These are phyloP conservation scores for Amanita jacksonii DNA, from an alignment of 768 basidiomycete species.

Conservation along the genomic window DNA sequence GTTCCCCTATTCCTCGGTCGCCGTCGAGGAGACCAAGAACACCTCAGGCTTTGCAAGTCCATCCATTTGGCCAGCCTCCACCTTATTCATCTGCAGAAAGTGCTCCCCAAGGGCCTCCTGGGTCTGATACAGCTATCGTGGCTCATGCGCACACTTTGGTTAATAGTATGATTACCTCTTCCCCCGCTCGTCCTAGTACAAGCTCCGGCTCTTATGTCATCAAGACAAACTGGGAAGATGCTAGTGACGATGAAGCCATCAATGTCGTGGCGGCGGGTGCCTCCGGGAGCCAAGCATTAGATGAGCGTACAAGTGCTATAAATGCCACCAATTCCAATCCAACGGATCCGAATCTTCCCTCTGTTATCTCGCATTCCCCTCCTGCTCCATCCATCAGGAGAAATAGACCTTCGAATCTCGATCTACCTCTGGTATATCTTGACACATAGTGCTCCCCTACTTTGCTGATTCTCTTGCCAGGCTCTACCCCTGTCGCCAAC, in stretches of 20 bases:
- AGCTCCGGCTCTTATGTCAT: conserved; percentile 30
- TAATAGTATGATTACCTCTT: conserved; percentile 41
- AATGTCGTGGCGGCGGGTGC: conserved; percentile 73
- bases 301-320: conserved; percentile 70
- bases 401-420: conserved; percentile 59
- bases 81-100: conserved; percentile 36
- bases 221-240: conserved; percentile 67
- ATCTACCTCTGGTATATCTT: conserved; percentile 38
- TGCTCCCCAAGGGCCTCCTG: not conserved
- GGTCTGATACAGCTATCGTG: conserved; percentile 24
- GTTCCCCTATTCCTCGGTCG: conserved; percentile 12
- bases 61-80: conserved; percentile 52
- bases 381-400: conserved; percentile 29
- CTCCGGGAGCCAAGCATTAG: conserved; percentile 72
- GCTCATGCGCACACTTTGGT: conserved; percentile 46
- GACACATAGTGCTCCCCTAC: conserved; percentile 35
- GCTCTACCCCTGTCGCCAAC: conserved; percentile 44
- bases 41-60: conserved; percentile 18
- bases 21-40: conserved; percentile 21
- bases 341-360: conserved; percentile 21
- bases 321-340: conserved; percentile 23
- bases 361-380: conserved; percentile 9
- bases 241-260: conserved; percentile 83
- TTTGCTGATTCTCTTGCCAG: conserved; percentile 55
- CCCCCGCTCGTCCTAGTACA: conserved; percentile 6